Conservation (phyloP, 352 stramenopile genomes). For the Globisporangium splendens region DNA sequence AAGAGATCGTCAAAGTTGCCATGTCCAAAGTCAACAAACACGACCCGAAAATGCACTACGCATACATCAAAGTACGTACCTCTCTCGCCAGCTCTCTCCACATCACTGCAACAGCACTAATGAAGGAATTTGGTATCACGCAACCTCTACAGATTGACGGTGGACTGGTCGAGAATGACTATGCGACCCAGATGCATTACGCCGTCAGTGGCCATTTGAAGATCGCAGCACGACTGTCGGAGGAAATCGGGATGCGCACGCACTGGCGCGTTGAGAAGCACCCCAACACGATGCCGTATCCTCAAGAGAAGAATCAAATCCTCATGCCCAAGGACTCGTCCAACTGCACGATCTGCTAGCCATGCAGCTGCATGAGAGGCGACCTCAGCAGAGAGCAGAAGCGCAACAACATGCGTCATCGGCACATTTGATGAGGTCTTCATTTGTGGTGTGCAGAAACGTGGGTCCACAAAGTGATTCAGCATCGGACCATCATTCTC, state of each 20-base stretch:
- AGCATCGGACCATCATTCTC: background rate
- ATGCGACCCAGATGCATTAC: conserved; percentile 80
- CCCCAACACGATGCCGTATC: conserved; percentile 69
- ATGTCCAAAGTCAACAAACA: conserved; percentile 76
- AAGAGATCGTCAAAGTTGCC: conserved; percentile 85
- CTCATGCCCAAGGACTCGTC: conserved; percentile 51
- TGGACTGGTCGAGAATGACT: conserved; percentile 61
- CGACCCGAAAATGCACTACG: conserved; percentile 81
- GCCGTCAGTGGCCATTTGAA: conserved; percentile 82
- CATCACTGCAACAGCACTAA: no score
- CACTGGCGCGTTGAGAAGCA: conserved; percentile 56
- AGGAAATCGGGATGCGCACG: conserved; percentile 67
- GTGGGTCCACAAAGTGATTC: no score
- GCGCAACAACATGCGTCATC: no score
- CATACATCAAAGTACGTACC: conserved; percentile 60
- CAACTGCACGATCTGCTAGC: conserved; percentile 14
- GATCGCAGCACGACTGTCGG: conserved; percentile 65
- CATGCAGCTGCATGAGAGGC: no score
- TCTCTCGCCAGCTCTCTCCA: background rate
- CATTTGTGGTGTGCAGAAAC: no score
- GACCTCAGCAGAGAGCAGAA: background rate
- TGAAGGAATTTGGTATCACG: no score
- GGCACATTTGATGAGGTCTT: no score
- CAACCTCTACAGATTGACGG: conserved; percentile 46
- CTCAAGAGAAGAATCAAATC: conserved; percentile 76